Conservation (phyloP, 306 rosid genomes). For the Citrullus amarus region DNA sequence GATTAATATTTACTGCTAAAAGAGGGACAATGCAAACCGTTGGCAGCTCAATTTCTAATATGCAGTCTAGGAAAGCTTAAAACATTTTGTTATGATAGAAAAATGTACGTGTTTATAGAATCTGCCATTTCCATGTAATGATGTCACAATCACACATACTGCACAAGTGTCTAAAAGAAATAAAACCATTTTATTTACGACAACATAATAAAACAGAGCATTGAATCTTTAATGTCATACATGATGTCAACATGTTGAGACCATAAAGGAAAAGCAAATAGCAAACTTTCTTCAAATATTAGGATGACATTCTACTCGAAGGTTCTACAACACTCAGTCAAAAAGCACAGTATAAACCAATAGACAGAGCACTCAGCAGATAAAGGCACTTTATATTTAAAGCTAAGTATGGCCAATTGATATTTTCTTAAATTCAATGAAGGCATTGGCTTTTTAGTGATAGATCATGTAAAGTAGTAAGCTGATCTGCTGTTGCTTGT, state of each 20-base stretch:
- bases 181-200: neutral
- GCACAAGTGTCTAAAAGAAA: neutral
- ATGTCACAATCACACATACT: neutral
- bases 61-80: neutral
- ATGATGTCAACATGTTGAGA: neutral
- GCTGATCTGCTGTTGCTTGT: neutral
- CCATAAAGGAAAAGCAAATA: neutral
- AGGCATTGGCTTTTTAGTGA: neutral
- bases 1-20: neutral
- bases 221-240: neutral
- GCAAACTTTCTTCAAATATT: neutral
- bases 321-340: neutral
- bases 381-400: neutral
- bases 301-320: neutral
- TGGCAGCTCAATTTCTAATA: neutral
- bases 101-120: neutral
- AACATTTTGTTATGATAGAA: neutral
- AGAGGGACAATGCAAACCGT: neutral
- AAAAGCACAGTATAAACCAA: neutral
- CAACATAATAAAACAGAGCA: neutral
- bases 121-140: neutral
- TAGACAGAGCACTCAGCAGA: neutral
- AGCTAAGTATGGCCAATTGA: neutral
- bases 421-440: neutral
- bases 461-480: neutral